Percentiles rank a stretch among this genome's conserved stretches.
phyloP scores from a whole-genome alignment of 139 green algal genomes.

The Coelastrella sp. region DNA sequence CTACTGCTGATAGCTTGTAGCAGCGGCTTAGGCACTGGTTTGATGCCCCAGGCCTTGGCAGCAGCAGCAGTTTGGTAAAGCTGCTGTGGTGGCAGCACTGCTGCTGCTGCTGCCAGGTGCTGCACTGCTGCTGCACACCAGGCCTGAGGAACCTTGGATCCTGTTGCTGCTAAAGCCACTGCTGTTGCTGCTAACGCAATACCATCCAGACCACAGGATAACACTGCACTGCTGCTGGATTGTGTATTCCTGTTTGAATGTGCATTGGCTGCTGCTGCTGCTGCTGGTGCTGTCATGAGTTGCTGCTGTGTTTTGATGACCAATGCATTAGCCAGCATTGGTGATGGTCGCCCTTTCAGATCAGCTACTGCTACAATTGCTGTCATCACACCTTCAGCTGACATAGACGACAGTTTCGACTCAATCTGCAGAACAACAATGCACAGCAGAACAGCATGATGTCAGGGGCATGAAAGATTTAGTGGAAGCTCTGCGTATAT shows the following conservation, averaged over 20 bases:
- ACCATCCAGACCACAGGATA: not conserved
- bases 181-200: not conserved
- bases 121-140: not conserved
- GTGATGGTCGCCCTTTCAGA: not conserved
- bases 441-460: not conserved
- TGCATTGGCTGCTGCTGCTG: slow-evolving; percentile 16
- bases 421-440: not conserved
- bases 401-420: not conserved
- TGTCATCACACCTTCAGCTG: not conserved
- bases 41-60: not conserved
- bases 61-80: not conserved
- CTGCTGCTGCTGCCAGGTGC: slow-evolving; percentile 37
- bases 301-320: slow-evolving; percentile 44
- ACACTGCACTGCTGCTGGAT: not conserved
- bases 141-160: not conserved
- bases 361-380: not conserved
- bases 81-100: not conserved
- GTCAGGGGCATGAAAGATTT: too few relatives aligned
- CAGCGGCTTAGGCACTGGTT: not conserved
- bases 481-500: too few relatives aligned
- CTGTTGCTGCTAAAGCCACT: not conserved
- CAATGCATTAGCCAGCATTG: not conserved
- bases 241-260: not conserved
- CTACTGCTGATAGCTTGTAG: not conserved
- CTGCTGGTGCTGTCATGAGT: not conserved